Base-by-base conservation (phyloP, 768 basidiomycete genomes). In the Psilocybe cubensis region DNA sequence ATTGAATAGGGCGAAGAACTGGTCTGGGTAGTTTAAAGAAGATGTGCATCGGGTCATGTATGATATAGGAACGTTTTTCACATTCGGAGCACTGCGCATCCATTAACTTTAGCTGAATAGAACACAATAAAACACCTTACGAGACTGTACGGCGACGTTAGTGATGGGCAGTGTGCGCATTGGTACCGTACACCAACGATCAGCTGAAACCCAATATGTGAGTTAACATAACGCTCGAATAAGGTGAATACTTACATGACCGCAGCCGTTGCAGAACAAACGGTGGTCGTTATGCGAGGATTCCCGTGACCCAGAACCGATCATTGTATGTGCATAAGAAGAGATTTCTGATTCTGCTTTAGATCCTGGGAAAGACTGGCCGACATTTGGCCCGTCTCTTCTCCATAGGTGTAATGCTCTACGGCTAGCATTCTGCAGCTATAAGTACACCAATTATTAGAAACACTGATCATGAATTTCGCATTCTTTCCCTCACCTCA, bases 1-100 rank as follows among this genome's bases (percentile, higher is more conserved):
- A 83, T 62, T 78, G 73, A 3, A 83, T 61, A 4, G 70, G 81
- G 12, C 80, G 77, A 25, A 92, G 81, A 10, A 96, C 87, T 2
- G 90, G 92, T 18, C 91, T 82, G 29, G 86, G 86, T 29, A 98
- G 78, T 66, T 93, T 96, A 79, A 96, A 85, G 74, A 97, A 98
- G 10, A 89, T 76, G 59, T 98, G 95, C 73, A 81, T 82, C 0
- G 93, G 86, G 68, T 96, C 87, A 66, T 98, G 95, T 17, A 92
- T 65, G 5, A 79, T 72, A 66, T 94, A 92, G 0, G 94, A 96
- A 40, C 77, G 79, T 27, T 75, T 73, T 72, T 98, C 95, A 68
- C 95, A 98, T 25, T 76, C 78, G 20, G 83, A 76, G 69, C 96
- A 97, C 94, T 97, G 52, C 49, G 29, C 18, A 17, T 9, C 2